A percentile compares a stretch with the other conserved stretches of the same genome.
Evolutionary conservation across 352 stramenopile genomes (phyloP).

Genomic region (Pythium myriotylum): DNA sequence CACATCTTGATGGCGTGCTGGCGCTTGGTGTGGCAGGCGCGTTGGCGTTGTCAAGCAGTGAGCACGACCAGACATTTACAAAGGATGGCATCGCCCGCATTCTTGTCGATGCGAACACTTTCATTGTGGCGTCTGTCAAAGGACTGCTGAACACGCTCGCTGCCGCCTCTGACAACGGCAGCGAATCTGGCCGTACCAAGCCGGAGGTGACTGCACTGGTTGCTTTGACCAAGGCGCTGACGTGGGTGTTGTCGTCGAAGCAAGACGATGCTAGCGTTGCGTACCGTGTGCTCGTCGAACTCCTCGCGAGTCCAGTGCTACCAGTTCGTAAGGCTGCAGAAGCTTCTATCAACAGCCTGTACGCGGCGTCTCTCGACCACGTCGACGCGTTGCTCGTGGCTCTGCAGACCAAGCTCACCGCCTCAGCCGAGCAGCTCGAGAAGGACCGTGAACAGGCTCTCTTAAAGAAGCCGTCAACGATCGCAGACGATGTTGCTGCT

Average conservation of each 20-base stretch:
- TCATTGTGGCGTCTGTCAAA: conserved; percentile 50
- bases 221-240: conserved; percentile 49
- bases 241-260: conserved; percentile 73
- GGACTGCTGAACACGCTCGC: conserved; percentile 39
- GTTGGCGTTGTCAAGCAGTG: conserved; percentile 59
- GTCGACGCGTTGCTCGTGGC: conserved; percentile 49
- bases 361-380: conserved; percentile 62
- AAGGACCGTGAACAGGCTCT: conserved; percentile 30
- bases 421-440: conserved; percentile 35
- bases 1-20: conserved; percentile 77
- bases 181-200: conserved; percentile 29
- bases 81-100: conserved; percentile 51
- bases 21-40: conserved; percentile 62
- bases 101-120: conserved; percentile 50
- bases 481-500: conserved; percentile 29
- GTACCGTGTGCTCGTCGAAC: conserved; percentile 63
- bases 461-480: conserved; percentile 24
- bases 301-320: conserved; percentile 55
- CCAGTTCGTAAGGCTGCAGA: conserved; percentile 57
- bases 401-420: conserved; percentile 62
- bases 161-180: conserved; percentile 15
- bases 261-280: conserved; percentile 47
- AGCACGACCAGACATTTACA: conserved; percentile 58
- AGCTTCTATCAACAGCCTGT: conserved; percentile 45
- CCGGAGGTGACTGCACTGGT: conserved; percentile 65